Percentiles rank a stretch among this genome's conserved stretches.
Evolutionary conservation across 495 filamentous ascomycete genomes (phyloP).

Genomic region (Penicillium fimorum): DNA sequence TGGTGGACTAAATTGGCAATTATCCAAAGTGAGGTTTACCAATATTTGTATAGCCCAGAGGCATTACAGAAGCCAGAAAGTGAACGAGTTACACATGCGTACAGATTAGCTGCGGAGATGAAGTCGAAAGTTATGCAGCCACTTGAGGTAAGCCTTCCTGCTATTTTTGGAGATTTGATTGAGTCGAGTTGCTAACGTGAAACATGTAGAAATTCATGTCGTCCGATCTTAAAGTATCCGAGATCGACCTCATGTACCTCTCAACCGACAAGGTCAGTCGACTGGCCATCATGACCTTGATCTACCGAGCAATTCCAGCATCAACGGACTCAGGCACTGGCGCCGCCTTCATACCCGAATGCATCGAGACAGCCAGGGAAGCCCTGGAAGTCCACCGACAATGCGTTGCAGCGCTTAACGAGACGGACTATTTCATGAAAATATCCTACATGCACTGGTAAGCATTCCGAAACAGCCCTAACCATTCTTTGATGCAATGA

Average conservation of each 20-base stretch:
- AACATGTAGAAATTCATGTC: conserved; percentile 15
- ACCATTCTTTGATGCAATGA: not conserved
- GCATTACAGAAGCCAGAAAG: conserved; percentile 50
- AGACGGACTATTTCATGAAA: conserved; percentile 42
- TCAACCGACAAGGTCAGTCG: conserved; percentile 56
- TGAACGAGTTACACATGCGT: conserved; percentile 40
- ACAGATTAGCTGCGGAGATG: conserved; percentile 36
- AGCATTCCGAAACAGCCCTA: conserved; percentile 7
- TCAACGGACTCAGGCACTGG: conserved; percentile 30
- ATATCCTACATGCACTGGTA: conserved; percentile 65
- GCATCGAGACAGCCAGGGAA: conserved; percentile 56
- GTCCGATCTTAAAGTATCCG: conserved; percentile 10
- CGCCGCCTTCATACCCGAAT: conserved; percentile 56
- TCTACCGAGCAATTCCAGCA: conserved; percentile 61
- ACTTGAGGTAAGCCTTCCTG: conserved; percentile 26
- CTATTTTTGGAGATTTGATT: not conserved
- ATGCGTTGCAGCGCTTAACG: conserved; percentile 48
- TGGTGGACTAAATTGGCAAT: conserved; percentile 53
- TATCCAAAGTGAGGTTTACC: conserved; percentile 58
- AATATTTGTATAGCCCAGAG: conserved; percentile 59
- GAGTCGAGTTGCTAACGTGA: conserved; percentile 12
- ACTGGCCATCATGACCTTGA: conserved; percentile 53
- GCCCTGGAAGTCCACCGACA: conserved; percentile 54
- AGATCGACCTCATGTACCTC: conserved; percentile 48
- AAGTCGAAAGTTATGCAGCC: conserved; percentile 31